Evolutionary conservation across 208 protist genomes (phyloP).

Genomic region (Sergeia podlipaevii): DNA sequence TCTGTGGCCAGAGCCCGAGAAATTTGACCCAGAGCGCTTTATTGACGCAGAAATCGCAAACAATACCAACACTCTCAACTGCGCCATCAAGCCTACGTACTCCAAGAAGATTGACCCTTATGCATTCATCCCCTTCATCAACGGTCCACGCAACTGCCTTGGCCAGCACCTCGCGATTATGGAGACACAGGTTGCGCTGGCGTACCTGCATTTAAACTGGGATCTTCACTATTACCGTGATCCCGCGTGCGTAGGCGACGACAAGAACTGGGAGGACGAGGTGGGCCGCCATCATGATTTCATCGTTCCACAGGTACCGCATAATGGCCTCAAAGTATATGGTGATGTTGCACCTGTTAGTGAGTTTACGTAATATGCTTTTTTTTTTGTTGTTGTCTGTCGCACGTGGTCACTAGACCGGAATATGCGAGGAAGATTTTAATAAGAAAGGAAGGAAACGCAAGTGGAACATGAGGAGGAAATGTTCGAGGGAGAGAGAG

Average conservation of each 20-base stretch:
- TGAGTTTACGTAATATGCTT: no score
- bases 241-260: constrained; percentile 2
- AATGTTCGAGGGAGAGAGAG: neutral
- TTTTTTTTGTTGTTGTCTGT: no score
- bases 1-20: constrained; percentile 73
- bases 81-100: constrained; percentile 21
- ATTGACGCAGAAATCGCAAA: constrained; percentile 75
- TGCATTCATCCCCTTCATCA: constrained; percentile 92
- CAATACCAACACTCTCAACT: constrained; percentile 55
- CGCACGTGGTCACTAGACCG: no score
- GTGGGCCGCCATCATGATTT: constrained; percentile 75
- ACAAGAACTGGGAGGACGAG: constrained; percentile 37
- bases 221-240: constrained; percentile 56
- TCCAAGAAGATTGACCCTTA: constrained; percentile 80
- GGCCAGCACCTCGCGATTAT: constrained; percentile 90
- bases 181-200: constrained; percentile 79
- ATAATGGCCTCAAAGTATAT: constrained; percentile 69
- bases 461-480: neutral
- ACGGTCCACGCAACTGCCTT: constrained; percentile 91
- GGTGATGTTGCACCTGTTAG: constrained; percentile 33
- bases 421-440: no score
- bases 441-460: neutral
- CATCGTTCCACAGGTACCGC: constrained; percentile 80
- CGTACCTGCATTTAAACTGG: constrained; percentile 75
- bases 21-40: constrained; percentile 82